A percentile compares a stretch with the other conserved stretches of the same genome.
Evolutionary conservation across 768 basidiomycete species (phyloP).

Genomic region (Gymnopilus junonius): DNA sequence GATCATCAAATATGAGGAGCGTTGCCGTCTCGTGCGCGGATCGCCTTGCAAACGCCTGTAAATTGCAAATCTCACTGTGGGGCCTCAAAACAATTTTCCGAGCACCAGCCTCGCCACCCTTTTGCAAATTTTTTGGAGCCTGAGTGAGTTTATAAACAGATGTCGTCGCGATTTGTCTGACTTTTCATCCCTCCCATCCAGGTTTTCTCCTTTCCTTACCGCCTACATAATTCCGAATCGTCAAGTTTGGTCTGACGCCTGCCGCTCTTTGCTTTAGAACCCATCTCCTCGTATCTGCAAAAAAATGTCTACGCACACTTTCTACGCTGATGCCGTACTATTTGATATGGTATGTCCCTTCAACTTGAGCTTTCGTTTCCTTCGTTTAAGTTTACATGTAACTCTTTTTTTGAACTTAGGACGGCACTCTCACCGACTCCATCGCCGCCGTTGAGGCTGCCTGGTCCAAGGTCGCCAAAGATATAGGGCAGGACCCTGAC

Average conservation of each 20-base stretch:
- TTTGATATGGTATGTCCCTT: slow-evolving; percentile 64
- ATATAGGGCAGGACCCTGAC: slow-evolving; percentile 69
- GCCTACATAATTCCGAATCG: not conserved
- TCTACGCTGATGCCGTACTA: slow-evolving; percentile 25
- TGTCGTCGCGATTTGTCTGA: not conserved
- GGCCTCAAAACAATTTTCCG: not conserved
- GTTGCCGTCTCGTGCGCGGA: not conserved
- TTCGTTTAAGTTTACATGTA: not conserved
- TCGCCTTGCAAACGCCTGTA: not conserved
- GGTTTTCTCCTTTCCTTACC: not conserved
- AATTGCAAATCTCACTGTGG: not conserved
- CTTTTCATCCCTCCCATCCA: not conserved
- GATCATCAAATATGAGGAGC: not conserved
- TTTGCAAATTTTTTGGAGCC: not conserved
- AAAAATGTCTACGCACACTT: not conserved
- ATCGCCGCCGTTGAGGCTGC: slow-evolving; percentile 77
- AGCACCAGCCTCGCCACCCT: not conserved
- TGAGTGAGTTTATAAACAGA: not conserved
- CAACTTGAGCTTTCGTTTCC: not conserved
- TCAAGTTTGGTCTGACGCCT: not conserved
- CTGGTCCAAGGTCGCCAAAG: slow-evolving; percentile 72
- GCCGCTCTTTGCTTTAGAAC: not conserved
- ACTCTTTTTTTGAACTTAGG: slow-evolving; percentile 37
- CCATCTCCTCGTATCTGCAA: not conserved
- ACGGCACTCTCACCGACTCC: slow-evolving; percentile 76